Evolutionary conservation across 768 basidiomycete species (phyloP).

Genomic region (Macrolepiota albuminosa): DNA sequence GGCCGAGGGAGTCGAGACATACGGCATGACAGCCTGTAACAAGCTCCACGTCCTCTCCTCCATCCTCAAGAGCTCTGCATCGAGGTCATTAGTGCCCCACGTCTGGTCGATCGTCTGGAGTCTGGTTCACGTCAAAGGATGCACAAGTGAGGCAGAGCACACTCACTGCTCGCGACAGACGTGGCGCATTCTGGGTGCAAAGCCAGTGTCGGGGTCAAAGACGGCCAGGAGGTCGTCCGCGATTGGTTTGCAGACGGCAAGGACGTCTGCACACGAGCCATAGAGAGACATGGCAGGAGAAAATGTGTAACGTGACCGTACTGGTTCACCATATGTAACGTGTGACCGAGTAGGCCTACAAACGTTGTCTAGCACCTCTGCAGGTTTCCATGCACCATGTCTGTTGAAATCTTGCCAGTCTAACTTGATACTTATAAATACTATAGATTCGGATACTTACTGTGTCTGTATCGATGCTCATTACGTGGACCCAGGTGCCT

Average conservation of each 20-base stretch:
- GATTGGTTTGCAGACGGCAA: neutral
- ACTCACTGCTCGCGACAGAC: slow-evolving; percentile 3
- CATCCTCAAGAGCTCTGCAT: slow-evolving; percentile 59
- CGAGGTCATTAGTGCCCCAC: slow-evolving; percentile 32
- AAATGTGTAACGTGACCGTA: too few relatives aligned
- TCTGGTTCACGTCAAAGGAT: neutral
- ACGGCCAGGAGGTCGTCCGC: neutral
- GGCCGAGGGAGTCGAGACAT: slow-evolving; percentile 23
- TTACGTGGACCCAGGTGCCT: slow-evolving; percentile 25
- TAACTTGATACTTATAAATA: too few relatives aligned
- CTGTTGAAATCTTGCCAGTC: too few relatives aligned
- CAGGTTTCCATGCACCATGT: too few relatives aligned
- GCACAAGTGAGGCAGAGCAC: neutral
- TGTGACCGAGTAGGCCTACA: too few relatives aligned
- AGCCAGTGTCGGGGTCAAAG: neutral
- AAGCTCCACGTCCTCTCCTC: slow-evolving; percentile 83
- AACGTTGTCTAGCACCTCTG: too few relatives aligned
- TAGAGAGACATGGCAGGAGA: neutral
- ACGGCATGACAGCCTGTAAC: slow-evolving; percentile 75
- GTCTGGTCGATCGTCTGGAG: slow-evolving; percentile 28
- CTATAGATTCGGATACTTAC: too few relatives aligned
- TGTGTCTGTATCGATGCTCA: too few relatives aligned
- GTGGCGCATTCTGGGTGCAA: slow-evolving; percentile 3
- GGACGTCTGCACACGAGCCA: slow-evolving; percentile 2
- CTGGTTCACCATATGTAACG: too few relatives aligned